Evolutionary conservation across 306 rosid species (phyloP).

Genomic region (Luffa acutangula): DNA sequence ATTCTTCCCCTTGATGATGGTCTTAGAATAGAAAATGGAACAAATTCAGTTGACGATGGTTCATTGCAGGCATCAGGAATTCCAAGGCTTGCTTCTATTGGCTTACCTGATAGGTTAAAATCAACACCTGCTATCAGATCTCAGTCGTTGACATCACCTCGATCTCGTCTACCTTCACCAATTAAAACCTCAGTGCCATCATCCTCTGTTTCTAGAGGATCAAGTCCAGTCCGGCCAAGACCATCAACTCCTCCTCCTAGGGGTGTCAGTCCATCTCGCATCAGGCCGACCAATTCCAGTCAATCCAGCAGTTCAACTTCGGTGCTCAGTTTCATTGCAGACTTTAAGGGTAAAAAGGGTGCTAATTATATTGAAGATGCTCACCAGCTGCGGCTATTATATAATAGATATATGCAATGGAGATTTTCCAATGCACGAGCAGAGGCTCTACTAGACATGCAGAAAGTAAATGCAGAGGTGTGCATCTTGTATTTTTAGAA

Average conservation of each 20-base stretch:
- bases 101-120: slow-evolving; percentile 35
- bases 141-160: slow-evolving; percentile 32
- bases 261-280: slow-evolving; percentile 67
- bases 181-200: slow-evolving; percentile 27
- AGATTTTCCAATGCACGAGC: slow-evolving; percentile 80
- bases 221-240: slow-evolving; percentile 29
- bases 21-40: slow-evolving; percentile 28
- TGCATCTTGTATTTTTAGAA: background rate
- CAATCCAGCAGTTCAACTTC: slow-evolving; percentile 49
- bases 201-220: slow-evolving; percentile 42
- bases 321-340: slow-evolving; percentile 84
- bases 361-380: slow-evolving; percentile 74
- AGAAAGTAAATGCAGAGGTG: slow-evolving; percentile 74
- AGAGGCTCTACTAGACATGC: slow-evolving; percentile 52
- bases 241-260: slow-evolving; percentile 50
- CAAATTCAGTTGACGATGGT: slow-evolving; percentile 33
- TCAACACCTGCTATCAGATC: slow-evolving; percentile 41
- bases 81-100: slow-evolving; percentile 36
- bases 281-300: slow-evolving; percentile 32
- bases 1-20: slow-evolving; percentile 27
- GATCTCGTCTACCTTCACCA: slow-evolving; percentile 59
- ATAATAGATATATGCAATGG: slow-evolving; percentile 87
- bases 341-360: slow-evolving; percentile 68
- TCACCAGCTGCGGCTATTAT: slow-evolving; percentile 73
- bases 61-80: slow-evolving; percentile 30